Percentiles rank a stretch among this genome's conserved stretches.
Conservation (phyloP, 106 monocot genomes). For the Iris macrosiphon region DNA sequence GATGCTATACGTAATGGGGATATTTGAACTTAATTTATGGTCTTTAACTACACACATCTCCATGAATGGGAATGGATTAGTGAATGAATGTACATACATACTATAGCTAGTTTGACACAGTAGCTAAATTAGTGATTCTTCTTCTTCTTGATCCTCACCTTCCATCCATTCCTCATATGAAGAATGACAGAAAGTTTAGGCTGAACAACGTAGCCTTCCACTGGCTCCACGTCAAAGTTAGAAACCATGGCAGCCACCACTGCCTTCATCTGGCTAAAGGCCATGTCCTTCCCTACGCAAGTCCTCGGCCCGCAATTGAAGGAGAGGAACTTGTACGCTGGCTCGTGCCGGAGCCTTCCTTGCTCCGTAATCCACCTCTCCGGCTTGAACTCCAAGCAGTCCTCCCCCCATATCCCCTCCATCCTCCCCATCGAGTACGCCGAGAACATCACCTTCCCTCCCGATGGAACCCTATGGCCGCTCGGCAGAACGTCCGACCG, state of each 20-base stretch:
- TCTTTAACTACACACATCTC: too few species aligned
- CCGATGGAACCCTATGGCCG: conserved; percentile 20
- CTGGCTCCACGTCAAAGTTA: conserved; percentile 33
- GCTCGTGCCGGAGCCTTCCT: conserved; percentile 45
- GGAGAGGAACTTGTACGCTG: conserved; percentile 59
- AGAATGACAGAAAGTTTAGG: conserved; percentile 61
- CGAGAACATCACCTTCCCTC: conserved; percentile 25
- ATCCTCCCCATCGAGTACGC: conserved; percentile 49
- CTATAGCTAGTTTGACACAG: too few species aligned
- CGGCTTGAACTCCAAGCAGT: conserved; percentile 55
- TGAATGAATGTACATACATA: too few species aligned
- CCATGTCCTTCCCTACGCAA: conserved; percentile 60
- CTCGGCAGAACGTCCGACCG: conserved; percentile 37
- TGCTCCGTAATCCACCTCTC: conserved; percentile 55
- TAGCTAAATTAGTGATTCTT: too few species aligned
- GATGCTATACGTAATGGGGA: too few species aligned
- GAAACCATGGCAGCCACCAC: conserved; percentile 34
- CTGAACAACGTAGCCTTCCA: conserved; percentile 33
- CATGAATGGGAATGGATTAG: too few species aligned
- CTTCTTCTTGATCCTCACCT: conserved; percentile 35
- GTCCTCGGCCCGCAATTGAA: conserved; percentile 77
- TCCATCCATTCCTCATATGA: conserved; percentile 63
- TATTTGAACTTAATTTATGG: too few species aligned
- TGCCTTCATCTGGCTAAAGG: conserved; percentile 44
- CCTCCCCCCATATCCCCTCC: conserved; percentile 66